Percentiles rank a stretch among this genome's conserved stretches.
Evolutionary conservation across 2,329 filamentous ascomycete genomes (phyloP).

Genomic region (Cytospora piceae): DNA sequence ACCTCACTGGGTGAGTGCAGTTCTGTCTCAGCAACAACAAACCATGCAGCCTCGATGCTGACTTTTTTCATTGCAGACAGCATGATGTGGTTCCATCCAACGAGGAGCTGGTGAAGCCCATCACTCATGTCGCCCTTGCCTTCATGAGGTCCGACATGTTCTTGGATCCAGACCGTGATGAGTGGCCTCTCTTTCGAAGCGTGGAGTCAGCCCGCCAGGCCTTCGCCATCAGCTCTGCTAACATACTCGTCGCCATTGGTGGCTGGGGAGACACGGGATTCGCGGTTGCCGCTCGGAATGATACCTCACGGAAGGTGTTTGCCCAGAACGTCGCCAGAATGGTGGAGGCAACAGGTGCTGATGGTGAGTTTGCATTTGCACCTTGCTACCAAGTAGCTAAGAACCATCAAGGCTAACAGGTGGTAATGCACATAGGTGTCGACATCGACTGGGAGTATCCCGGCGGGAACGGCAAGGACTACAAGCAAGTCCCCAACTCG

Average conservation of each 20-base stretch:
- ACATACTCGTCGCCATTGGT: conserved; percentile 72
- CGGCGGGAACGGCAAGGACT: conserved; percentile 70
- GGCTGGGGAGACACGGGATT: conserved; percentile 76
- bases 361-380: conserved; percentile 52
- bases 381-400: conserved; percentile 27
- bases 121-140: conserved; percentile 63
- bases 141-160: conserved; percentile 60
- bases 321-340: conserved; percentile 67
- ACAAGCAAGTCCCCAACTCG: conserved; percentile 63
- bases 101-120: conserved; percentile 42
- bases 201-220: conserved; percentile 51
- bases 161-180: conserved; percentile 45
- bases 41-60: neutral
- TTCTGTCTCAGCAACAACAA: neutral
- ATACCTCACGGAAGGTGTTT: conserved; percentile 58
- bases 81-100: conserved; percentile 48
- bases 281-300: conserved; percentile 56
- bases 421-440: conserved; percentile 36
- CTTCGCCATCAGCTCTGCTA: conserved; percentile 54
- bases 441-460: conserved; percentile 71
- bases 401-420: conserved; percentile 11
- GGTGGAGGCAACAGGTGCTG: conserved; percentile 64
- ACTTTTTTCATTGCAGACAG: conserved; percentile 43
- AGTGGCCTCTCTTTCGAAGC: conserved; percentile 58
- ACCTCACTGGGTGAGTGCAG: conserved; percentile 52